phyloP scores from a whole-genome alignment of 805 yeast genomes.

The Myxozyma neotropica region DNA sequence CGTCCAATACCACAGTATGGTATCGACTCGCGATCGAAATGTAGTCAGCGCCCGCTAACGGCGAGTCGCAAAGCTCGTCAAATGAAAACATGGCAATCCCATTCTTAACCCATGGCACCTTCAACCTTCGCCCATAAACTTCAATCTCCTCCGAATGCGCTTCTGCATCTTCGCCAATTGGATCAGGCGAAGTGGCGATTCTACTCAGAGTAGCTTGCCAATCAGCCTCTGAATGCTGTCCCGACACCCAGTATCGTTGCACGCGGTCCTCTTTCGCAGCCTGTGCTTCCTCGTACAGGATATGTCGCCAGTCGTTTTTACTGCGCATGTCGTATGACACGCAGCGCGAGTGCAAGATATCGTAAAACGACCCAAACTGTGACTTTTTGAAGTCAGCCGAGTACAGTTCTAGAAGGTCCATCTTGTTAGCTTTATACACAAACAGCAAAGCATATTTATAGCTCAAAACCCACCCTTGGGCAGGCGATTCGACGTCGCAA shows the following conservation, averaged over 20 bases:
- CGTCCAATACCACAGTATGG: conserved; percentile 58
- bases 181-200: neutral
- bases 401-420: conserved; percentile 59
- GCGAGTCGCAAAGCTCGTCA: conserved; percentile 56
- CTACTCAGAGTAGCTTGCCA: conserved; percentile 24
- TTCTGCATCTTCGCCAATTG: conserved; percentile 3
- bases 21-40: conserved; percentile 65
- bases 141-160: conserved; percentile 41
- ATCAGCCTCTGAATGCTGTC: conserved; percentile 3
- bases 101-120: conserved; percentile 49
- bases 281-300: conserved; percentile 39
- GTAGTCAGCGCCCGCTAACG: conserved; percentile 68
- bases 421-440: too few relatives aligned
- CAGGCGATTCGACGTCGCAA: conserved; percentile 71
- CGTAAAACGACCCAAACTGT: conserved; percentile 60
- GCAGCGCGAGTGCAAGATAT: conserved; percentile 61
- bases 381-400: conserved; percentile 63
- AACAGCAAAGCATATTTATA: too few relatives aligned
- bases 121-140: conserved; percentile 60
- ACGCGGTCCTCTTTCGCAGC: neutral
- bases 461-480: conserved; percentile 52
- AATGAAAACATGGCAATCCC: conserved; percentile 56
- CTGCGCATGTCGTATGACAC: conserved; percentile 64
- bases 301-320: conserved; percentile 56
- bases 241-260: conserved; percentile 15